Percentiles rank a stretch among this genome's conserved stretches.
These are phyloP conservation scores for Brettanomyces sp. DNA, from an alignment of 805 yeast genomes.

Conservation along the genomic window DNA sequence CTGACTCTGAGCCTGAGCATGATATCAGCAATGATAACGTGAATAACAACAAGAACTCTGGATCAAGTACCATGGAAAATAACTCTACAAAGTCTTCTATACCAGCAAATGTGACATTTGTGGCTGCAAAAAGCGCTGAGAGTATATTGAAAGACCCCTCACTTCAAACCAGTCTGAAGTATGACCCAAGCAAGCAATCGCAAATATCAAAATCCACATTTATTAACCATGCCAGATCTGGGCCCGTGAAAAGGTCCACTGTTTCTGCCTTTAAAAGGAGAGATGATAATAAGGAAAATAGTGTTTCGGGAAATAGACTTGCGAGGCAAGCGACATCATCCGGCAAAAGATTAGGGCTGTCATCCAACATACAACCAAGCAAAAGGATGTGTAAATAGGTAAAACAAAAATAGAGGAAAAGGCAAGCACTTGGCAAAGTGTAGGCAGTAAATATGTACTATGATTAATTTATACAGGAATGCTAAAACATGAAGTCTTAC, in stretches of 20 bases:
- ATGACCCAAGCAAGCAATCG: constrained; percentile 48
- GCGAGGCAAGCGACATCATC: too few species aligned
- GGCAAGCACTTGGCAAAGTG: not conserved
- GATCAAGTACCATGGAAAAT: not conserved
- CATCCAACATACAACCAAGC: constrained; percentile 11
- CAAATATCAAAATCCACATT: constrained; percentile 40
- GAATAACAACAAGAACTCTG: not conserved
- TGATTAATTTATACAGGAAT: too few species aligned
- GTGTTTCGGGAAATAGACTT: not conserved
- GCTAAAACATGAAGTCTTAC: too few species aligned
- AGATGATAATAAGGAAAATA: constrained; percentile 5
- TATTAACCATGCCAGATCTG: constrained; percentile 59
- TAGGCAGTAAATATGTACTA: not conserved
- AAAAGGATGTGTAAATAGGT: constrained; percentile 10
- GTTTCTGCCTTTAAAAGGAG: constrained; percentile 1
- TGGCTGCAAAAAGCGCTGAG: constrained; percentile 58
- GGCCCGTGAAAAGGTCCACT: constrained; percentile 43
- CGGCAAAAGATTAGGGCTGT: constrained; percentile 12
- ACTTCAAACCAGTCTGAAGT: constrained; percentile 31
- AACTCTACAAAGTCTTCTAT: constrained; percentile 10
- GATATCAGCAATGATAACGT: constrained; percentile 4
- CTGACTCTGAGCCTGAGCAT: constrained; percentile 20
- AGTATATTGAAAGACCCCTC: constrained; percentile 37
- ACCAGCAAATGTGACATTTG: constrained; percentile 32
- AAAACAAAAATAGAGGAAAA: not conserved